Evolutionary conservation across 805 yeast genomes (phyloP).

Genomic region (Danielozyma ontarioensis): DNA sequence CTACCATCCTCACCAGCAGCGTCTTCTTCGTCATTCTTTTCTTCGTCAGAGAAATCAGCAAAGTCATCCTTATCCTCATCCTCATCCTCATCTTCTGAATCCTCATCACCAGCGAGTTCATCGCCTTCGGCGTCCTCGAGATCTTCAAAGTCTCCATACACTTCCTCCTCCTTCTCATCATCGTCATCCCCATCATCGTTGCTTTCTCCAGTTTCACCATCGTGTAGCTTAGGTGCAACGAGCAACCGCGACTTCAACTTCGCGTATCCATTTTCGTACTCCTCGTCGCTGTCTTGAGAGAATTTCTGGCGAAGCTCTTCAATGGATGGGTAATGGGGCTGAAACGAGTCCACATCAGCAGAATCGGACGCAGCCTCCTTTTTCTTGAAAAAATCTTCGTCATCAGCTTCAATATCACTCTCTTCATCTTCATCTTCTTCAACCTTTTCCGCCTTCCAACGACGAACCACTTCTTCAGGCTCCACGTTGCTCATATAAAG

Average conservation of each 20-base stretch:
- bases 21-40: conserved; percentile 37
- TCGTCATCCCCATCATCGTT: conserved; percentile 26
- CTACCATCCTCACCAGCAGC: conserved; percentile 36
- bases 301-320: conserved; percentile 46
- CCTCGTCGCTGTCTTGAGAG: conserved; percentile 28
- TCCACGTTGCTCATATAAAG: conserved; percentile 74
- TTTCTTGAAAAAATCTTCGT: conserved; percentile 52
- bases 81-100: conserved; percentile 22
- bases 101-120: conserved; percentile 25
- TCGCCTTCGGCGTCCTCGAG: conserved; percentile 33
- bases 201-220: conserved; percentile 20
- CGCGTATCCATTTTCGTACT: conserved; percentile 37
- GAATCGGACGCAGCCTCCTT: conserved; percentile 21
- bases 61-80: conserved; percentile 33
- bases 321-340: conserved; percentile 32
- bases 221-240: conserved; percentile 45
- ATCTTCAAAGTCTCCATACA: conserved; percentile 56
- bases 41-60: conserved; percentile 52
- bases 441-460: conserved; percentile 60
- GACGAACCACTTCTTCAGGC: conserved; percentile 63
- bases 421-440: conserved; percentile 38
- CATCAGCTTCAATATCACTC: conserved; percentile 35
- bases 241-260: conserved; percentile 45
- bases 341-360: conserved; percentile 33
- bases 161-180: conserved; percentile 47